Evolutionary conservation across 202 grass and related monocot species (phyloP), one percentile per base, ranked within the genome.

Genomic region (Eragrostis tef): DNA sequence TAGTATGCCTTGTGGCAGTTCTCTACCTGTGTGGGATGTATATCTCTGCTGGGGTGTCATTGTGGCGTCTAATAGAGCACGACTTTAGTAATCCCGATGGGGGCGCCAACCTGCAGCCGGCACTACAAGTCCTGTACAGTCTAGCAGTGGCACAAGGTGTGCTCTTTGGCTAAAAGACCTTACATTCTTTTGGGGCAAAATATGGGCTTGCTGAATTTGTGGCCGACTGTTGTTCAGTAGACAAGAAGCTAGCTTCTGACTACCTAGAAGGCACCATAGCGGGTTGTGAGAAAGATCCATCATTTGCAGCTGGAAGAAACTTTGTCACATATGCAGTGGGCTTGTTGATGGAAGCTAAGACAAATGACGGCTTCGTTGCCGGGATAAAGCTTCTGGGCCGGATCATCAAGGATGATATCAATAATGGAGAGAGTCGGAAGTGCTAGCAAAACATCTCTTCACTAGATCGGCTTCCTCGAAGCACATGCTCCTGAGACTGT

Each of bases 281-380:
- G 1, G 76, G 19, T 10, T 80, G 78, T 21, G 15, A 3, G 20
- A 70, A 80, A 14, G 21, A 80, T 9, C 78, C 64, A 44, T 57
- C 51, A 0, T 70, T 69, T 2, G 49, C 31, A 0, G 25, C 5
- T 19, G 31, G 64, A 24, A 68, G 47, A 64, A 69, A 57, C 20
- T 5, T 80, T 8, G 39, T 80, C 34, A 70, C 78, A 7, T 56
- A 70, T 19, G 65, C 65, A 7, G 15, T 29, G 31, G 39, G 61
- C 41, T 21, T 65, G 60, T 5, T 81, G 79, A 31, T 71, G 22
- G 53, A 26, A 20, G 9, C 67, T 6, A 50, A 78, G 24, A 48
- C 42, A 9, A 43, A 0, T 5, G 13, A 47, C 5, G 12, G 24
- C 0, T 64, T 26, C 15, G 3, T 22, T 3, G 3, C 24, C 1